Base-by-base conservation (phyloP, 2,329 filamentous ascomycete genomes). In the Helminthosporium solani region DNA sequence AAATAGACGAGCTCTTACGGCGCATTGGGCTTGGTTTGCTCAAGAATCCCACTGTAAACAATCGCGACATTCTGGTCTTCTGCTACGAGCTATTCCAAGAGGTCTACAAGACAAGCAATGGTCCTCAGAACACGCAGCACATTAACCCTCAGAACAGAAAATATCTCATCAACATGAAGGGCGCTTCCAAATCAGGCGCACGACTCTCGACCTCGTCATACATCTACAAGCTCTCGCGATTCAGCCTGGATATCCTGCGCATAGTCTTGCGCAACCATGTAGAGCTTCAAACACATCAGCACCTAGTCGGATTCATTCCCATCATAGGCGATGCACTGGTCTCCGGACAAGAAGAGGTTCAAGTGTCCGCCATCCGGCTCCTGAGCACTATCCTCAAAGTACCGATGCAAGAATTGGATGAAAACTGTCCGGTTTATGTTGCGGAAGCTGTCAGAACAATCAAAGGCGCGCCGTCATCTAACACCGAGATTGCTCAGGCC, bases 51-150 rank as follows among this genome's bases (percentile, higher is more conserved):
- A 85, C 84, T 0, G 85, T 89, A 0, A 84, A 87, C 53, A 88
- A 84, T 58, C 84, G 86, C 39, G 89, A 96, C 55, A 85, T 92
- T 33, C 75, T 99, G n/a, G 75, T 96, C 0, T 96, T 99, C 70
- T 96, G 91, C 67, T 97, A 96, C 66, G 90, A 97, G 68, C 81
- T 97, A 37, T 88, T 97, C 33, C 88, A 95, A 63, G 86, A 91
- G 52, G 87, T 89, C 0, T 95, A 96, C 68, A 82, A 81, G 49
- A 81, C 80, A 47, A 63, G 76, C 79, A 43, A 80, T 76, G 57
- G 76, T 74, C 7, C 66, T 16, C 50, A 60, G 37, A 46, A 50
- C 51, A 53, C 53, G 50, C 44, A 59, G 46, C 42, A 68, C 55
- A 59, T 65, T 42, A 61, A 64, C 23, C 49, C 57, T 74, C 61